Evolutionary conservation across 768 basidiomycete species (phyloP), one percentile per base, ranked within the genome.

Genomic region (Boletus vinaceobasis): DNA sequence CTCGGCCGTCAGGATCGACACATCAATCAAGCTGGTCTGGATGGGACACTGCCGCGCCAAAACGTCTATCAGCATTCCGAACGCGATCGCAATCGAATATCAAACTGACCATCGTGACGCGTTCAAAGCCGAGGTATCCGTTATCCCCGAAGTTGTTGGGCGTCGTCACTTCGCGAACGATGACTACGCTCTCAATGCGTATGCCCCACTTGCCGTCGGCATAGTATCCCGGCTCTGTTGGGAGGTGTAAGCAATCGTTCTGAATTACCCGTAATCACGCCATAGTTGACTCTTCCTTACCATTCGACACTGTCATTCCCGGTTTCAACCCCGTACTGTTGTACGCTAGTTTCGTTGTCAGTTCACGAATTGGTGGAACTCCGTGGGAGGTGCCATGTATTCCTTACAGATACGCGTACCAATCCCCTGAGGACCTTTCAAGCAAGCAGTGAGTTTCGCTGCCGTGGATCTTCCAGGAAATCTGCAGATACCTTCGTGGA

Each of bases 221-320:
- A 67, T 97, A 97, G 69, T 88, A 96, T 9, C 94, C 93, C 1
- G 94, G 94, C 60, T 96, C 94, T 83, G 33, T 56, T 35, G 15
- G 29, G 19, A 47, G 31, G 10, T 7, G 10, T 1, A 29, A 36
- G 42, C 0, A 17, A 32, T 26, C 19, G 14, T 27, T 43, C 15
- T 38, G n/a, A 46, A 19, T 32, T 27, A 47, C 8, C 1, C 14
- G 4, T 5, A n/a, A 37, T 48, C 38, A 44, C 8, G 6, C 9
- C 31, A 45, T 21, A 1, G 6, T 7, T 15, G 39, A 4, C 4
- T 35, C 5, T 32, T 42, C 27, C 71, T 39, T 52, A 82, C 83
- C 83, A 64, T 98, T 97, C 0, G 93, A 93, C 26, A 98, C 77
- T 0, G 92, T 92, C 89, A 93, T 93, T 9, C 93, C 93, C 6